These are phyloP conservation scores for Pilasporangium apinafurcum DNA, from an alignment of 352 stramenopile species.

Conservation along the genomic window DNA sequence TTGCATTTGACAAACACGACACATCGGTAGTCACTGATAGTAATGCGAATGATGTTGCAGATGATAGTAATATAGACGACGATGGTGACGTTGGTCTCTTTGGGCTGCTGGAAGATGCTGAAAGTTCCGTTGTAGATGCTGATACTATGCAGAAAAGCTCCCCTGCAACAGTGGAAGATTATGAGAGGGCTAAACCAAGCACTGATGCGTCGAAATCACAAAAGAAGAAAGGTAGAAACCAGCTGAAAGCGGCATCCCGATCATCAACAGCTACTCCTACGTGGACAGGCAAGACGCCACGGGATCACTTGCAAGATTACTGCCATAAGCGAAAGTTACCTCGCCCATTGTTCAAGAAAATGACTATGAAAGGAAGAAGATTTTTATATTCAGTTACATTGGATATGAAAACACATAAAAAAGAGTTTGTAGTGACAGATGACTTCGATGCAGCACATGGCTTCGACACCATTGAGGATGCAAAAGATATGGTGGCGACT, in stretches of 20 bases:
- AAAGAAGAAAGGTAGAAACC: constrained; percentile 20
- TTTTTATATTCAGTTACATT: constrained; percentile 55
- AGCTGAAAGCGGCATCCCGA: constrained; percentile 17
- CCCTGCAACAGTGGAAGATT: too few relatives aligned
- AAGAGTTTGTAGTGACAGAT: constrained; percentile 30
- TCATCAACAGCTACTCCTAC: constrained; percentile 11
- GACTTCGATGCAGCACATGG: constrained; percentile 24
- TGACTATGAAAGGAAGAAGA: constrained; percentile 9
- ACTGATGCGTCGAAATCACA: constrained; percentile 27
- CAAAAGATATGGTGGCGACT: constrained; percentile 74
- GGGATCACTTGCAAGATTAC: constrained; percentile 84
- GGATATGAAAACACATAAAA: constrained; percentile 31
- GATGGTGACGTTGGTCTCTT: constrained; percentile 22
- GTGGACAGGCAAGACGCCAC: constrained; percentile 81
- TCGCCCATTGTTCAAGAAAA: constrained; percentile 69
- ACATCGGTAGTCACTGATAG: too few relatives aligned
- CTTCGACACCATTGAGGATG: constrained; percentile 59
- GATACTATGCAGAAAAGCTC: constrained; percentile 35
- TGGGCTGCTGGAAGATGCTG: constrained; percentile 29
- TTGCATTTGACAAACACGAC: neutral
- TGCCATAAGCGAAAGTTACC: constrained; percentile 85
- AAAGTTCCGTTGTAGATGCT: constrained; percentile 21
- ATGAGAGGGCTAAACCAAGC: too few relatives aligned
- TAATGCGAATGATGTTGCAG: neutral
- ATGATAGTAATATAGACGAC: neutral